Base-by-base conservation (phyloP, 176 grass and related monocot species). In the Cocos nucifera region DNA sequence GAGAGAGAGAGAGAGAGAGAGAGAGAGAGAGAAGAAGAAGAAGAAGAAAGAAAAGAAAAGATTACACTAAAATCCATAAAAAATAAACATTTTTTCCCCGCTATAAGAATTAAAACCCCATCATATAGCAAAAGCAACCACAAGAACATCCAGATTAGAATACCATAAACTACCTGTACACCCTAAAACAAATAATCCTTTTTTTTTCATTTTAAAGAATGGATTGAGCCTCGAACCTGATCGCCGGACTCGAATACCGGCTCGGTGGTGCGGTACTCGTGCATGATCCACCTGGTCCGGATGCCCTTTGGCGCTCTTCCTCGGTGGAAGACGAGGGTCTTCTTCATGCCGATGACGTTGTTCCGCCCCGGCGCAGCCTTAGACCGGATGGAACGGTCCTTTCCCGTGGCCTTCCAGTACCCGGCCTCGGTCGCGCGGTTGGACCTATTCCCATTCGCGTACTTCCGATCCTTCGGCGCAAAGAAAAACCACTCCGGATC, bases 401-500 rank as follows among this genome's bases (percentile, higher is more conserved):
- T 96, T 50, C 91, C 91, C 0, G 91, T 96, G 0, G 91, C 91
- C 58, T 96, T 96, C 91, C 91, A 96, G 65, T 90, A 96, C 3
- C 91, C 91, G 0, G 80, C 78, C 57, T 90, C 80, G 0, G 91
- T 96, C 1, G 91, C 91, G 17, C 91, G 77, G 80, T 96, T 96
- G 0, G 83, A 78, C 60, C 86, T 77, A 69, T 83, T 80, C 2
- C 91, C 91, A 56, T 87, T 90, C 6, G 91, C 83, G 21, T 96
- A 90, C 64, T 96, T 96, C 16, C 91, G 77, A 58, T 96, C 91
- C 80, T 96, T 96, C 3, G 91, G 86, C 15, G 91, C 83, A 55
- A 90, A 87, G 77, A 96, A 96, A 80, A 96, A 96, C 91, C 91
- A 96, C 65, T 96, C 91, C 0, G 56, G 91, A 44, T 96, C 91